phyloP scores from a whole-genome alignment of 345 rosid species.

The Excoecaria agallocha region DNA sequence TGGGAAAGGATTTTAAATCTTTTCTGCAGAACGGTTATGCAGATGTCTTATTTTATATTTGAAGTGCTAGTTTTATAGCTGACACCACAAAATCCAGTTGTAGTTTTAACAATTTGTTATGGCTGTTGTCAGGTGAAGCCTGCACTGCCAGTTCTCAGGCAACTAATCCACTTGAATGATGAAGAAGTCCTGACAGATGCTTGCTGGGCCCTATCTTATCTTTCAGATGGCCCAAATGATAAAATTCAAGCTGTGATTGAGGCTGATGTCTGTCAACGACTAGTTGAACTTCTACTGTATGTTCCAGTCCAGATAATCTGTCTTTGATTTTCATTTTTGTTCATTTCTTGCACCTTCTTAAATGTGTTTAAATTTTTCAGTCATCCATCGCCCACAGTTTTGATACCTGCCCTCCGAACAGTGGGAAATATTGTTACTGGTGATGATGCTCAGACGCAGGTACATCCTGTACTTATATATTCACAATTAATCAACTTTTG shows the following conservation, averaged over 20 bases:
- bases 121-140: constrained; percentile 34
- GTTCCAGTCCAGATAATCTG: constrained; percentile 1
- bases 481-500: not conserved
- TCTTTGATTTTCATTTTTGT: not conserved
- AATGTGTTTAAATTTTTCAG: constrained; percentile 9
- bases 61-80: not conserved
- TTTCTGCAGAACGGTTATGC: not conserved
- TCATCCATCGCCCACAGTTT: constrained; percentile 30
- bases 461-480: constrained; percentile 4
- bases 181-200: constrained; percentile 41
- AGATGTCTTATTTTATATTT: not conserved
- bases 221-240: constrained; percentile 38
- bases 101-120: constrained; percentile 9
- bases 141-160: constrained; percentile 26
- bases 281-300: constrained; percentile 40
- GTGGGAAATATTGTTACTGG: constrained; percentile 41
- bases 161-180: constrained; percentile 29
- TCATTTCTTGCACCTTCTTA: constrained; percentile 1
- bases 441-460: constrained; percentile 41
- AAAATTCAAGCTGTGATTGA: constrained; percentile 43
- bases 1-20: not conserved
- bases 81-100: constrained; percentile 1
- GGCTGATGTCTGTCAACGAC: constrained; percentile 34
- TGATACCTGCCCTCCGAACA: constrained; percentile 36
- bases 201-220: constrained; percentile 43